Conservation (phyloP, 1,284 basidiomycete species). For the Tylopilus sp. region DNA sequence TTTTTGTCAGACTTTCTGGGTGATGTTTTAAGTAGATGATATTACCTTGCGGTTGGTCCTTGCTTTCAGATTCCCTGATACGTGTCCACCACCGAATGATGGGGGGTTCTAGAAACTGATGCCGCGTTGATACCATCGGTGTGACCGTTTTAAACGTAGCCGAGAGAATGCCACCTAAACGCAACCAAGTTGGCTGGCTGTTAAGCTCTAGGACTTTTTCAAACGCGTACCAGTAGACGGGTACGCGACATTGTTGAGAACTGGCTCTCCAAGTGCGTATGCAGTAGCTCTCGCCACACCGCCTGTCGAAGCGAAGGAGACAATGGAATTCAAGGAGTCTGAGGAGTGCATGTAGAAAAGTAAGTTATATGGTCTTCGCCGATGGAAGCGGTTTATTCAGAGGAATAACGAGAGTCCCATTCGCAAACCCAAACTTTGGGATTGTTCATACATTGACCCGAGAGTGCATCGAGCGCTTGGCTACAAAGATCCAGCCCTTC, state of each 20-base stretch:
- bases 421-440: conserved; percentile 7
- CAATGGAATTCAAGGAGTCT: conserved; percentile 6
- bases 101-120: background rate
- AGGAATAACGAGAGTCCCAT: conserved; percentile 1
- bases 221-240: conserved; percentile 12
- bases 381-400: background rate
- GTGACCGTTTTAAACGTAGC: background rate
- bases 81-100: conserved; percentile 11
- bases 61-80: conserved; percentile 2
- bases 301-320: background rate
- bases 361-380: background rate
- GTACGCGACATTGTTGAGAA: conserved; percentile 8
- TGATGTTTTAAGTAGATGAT: conserved; percentile 12
- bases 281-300: conserved; percentile 1
- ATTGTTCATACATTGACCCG: conserved; percentile 12
- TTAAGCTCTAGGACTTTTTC: background rate
- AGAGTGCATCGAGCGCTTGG: conserved; percentile 2
- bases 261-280: conserved; percentile 8
- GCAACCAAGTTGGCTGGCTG: background rate
- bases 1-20: conserved; percentile 15
- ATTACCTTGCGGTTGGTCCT: background rate
- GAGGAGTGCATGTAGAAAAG: background rate
- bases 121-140: background rate
- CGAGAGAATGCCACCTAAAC: conserved; percentile 11
- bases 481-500: conserved; percentile 10